Conservation (phyloP, 75 land plant genomes). For the Selaginella tamariscina region DNA sequence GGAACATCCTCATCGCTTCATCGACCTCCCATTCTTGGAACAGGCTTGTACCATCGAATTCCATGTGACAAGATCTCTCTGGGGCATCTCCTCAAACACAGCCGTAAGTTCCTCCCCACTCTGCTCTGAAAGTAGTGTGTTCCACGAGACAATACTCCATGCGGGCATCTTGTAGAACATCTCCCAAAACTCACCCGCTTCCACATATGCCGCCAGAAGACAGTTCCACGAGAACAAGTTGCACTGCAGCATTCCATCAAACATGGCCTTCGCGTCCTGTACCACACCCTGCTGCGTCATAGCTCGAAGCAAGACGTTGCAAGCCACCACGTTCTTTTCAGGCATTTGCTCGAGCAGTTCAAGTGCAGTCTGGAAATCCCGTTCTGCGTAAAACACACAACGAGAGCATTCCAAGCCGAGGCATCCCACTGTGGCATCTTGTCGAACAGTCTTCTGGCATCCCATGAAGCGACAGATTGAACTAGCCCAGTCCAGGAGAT, state of each 20-base stretch:
- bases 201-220: neutral
- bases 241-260: neutral
- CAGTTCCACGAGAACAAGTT: neutral
- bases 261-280: neutral
- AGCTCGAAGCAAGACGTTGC: neutral
- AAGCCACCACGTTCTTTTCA: neutral
- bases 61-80: neutral
- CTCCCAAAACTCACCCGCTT: neutral
- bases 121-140: neutral
- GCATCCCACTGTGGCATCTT: neutral
- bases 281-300: neutral
- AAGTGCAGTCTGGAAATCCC: neutral
- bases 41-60: neutral
- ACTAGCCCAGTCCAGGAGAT: neutral
- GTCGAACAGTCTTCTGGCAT: neutral
- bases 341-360: neutral
- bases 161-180: neutral
- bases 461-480: neutral
- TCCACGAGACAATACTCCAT: neutral
- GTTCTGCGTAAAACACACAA: neutral
- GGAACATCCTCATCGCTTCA: neutral
- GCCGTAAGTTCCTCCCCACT: neutral
- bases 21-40: neutral
- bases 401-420: neutral
- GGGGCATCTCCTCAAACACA: neutral